Base-by-base conservation (phyloP, 2,329 filamentous ascomycete genomes). In the Talaromyces piceae region DNA sequence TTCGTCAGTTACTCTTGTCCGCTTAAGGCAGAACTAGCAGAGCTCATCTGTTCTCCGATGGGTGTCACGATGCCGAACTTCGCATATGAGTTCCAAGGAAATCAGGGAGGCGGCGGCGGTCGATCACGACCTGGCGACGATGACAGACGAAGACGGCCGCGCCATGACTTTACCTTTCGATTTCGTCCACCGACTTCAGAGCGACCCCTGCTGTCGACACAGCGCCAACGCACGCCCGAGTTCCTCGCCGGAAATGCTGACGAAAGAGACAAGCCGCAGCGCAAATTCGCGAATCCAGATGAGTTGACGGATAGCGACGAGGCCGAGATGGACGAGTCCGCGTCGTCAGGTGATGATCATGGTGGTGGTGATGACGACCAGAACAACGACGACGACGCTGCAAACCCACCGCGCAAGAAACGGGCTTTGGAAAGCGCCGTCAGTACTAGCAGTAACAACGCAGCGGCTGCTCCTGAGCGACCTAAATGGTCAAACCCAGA, bases 401-500 rank as follows among this genome's bases (percentile, higher is more conserved):
- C 61, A 27, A 58, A 61, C 18, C 67, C 59, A 41, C 69, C 72
- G 16, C 70, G 69, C 46, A 70, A 71, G 49, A 70, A 63, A 56
- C 66, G 64, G 52, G 51, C 47, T 2, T 5, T 53, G 50, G 69
- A 64, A 56, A 65, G 63, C 53, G 41, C 47, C 7, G 11, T 49
- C 44, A 56, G 56, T 26, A 49, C 47, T 5, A 7, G 45, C 44
- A 56, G 56, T 26, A 49, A 52, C 5, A 52, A 52, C 47, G 54
- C 28, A 45, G 59, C 12, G 58, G 61, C 30, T 44, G n/a, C 45
- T 37, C 16, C 31, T 37, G 52, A 48, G 49, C 69, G 66, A 4
- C 89, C 90, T 3, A 90, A 87, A 67, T 97, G 91, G 91, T 95
- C 90, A 4, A 97, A 97, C 60, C 91, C 91, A 3, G 91, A 97